Base-by-base conservation (phyloP, 768 basidiomycete genomes). In the Hysterangium stoloniferum region DNA sequence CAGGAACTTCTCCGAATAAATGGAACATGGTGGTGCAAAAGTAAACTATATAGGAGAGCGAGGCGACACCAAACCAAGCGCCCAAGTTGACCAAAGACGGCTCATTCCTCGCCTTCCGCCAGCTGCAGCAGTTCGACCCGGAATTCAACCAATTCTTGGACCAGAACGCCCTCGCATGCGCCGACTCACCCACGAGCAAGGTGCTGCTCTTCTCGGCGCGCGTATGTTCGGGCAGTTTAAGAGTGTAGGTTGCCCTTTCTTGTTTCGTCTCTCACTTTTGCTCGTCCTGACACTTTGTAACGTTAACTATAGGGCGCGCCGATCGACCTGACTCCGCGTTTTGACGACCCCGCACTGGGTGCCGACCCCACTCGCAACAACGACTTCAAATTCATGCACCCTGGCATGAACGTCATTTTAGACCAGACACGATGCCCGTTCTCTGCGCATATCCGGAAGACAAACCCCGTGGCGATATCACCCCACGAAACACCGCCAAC, bases 371-470 rank as follows among this genome's bases (percentile, higher is more conserved):
- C 48, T 17, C 53, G 52, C 15, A 64, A 63, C 59, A 62, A 66
- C 56, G 45, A 62, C 53, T 65, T 68, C 59, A 34, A 56, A 33
- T 66, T 51, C 33, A 36, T 59, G 58, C 52, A 45, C 61, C 62
- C 2, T 62, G 70, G 52, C 45, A 24, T 32, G 19, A 45, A 24
- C 12, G 52, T 38, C 31, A 40, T 12, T 5, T 55, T 55, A 6
- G 54, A 42, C 8, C 52, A 59, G 20, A 45, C 45, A 46, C 52
- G 50, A 38, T 69, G 69, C 53, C 76, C 76, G 6, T 75, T 76
- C 58, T 71, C 72, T 22, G 72, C 73, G 1, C 74, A 76, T 48
- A 59, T 69, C 37, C 68, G 75, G 25, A 76, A 75, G 64, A 72
- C 70, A 13, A 63, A 64, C 53, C 75, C 74, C 70, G 76, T 15